Evolutionary conservation across 257 asterid genomes (phyloP), one percentile per base, ranked within the genome.

Genomic region (Solanum medicagineum): DNA sequence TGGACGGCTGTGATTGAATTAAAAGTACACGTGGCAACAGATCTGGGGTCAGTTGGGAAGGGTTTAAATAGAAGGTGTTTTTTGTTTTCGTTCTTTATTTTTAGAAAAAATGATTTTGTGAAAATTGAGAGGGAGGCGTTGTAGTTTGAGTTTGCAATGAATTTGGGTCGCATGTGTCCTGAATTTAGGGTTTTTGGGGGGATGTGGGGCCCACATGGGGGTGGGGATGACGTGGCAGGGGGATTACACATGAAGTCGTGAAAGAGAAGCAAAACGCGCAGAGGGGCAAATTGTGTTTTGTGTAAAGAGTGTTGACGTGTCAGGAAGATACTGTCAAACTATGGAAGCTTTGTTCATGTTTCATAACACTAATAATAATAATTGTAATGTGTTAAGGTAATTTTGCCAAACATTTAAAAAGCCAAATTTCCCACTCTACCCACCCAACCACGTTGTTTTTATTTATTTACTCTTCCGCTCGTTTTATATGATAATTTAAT

Each of bases 231-330:
- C 68, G 81, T 63, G 75, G 71, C 5, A 42, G 85, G 65, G 63
- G 45, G 4, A 60, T 9, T 59, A n/a, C 32, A n/a, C 32, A 60
- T 69, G 83, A 88, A 91, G 87, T 85, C 92, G 94, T 92, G 93
- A 92, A 88, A 75, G 86, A 36, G 91, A 92, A 91, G 95, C 81
- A 79, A 90, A 89, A 88, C 87, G 87, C 86, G 91, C 88, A 71
- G 80, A 36, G 87, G 6, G 75, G n/a, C 4, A 93, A 90, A 4
- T 36, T 91, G 93, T 88, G 83, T 56, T 15, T 17, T 13, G 20
- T 14, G 57, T 53, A 53, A 81, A 62, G 65, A 22, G 55, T 85
- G 87, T 65, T 79, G 93, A 91, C 93, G 93, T 87, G 95, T 87
- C 91, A 88, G 91, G 84, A 19, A 87, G 92, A 86, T 91, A 88